phyloP scores from a whole-genome alignment of 2,329 filamentous ascomycete species.

The Cladosporium sp. region DNA sequence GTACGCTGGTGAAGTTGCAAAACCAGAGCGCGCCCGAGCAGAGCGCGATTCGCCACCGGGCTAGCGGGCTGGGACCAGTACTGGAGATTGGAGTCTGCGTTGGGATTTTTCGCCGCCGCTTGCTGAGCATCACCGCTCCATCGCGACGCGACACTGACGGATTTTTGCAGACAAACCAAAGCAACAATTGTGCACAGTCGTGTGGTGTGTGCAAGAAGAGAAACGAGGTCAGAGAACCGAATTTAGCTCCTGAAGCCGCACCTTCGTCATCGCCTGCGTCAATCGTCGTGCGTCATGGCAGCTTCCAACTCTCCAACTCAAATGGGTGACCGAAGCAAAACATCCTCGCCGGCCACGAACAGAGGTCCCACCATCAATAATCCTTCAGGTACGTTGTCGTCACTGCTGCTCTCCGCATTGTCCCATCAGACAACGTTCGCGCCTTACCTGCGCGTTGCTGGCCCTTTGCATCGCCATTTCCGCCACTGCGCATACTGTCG shows the following conservation, averaged over 20 bases:
- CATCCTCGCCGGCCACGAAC: slow-evolving; percentile 10
- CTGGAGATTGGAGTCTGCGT: slow-evolving; percentile 15
- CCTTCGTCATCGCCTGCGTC: slow-evolving; percentile 9
- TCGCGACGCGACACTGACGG: slow-evolving; percentile 1
- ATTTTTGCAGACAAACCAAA: background rate
- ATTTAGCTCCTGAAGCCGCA: background rate
- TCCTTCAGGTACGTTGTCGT: slow-evolving; percentile 14
- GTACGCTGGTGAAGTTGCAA: background rate
- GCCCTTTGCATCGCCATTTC: background rate
- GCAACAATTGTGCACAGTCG: background rate
- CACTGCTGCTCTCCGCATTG: background rate
- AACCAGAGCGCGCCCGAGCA: slow-evolving; percentile 12
- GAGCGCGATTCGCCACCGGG: slow-evolving; percentile 19
- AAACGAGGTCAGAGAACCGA: background rate
- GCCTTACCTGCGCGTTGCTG: background rate
- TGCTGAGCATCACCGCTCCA: slow-evolving; percentile 8
- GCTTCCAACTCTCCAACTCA: slow-evolving; percentile 1
- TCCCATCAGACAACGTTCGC: background rate
- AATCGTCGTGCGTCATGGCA: slow-evolving; percentile 6
- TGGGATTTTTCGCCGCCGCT: slow-evolving; percentile 15
- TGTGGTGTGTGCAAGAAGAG: slow-evolving; percentile 8
- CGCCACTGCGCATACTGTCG: background rate
- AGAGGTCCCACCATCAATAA: slow-evolving; percentile 6
- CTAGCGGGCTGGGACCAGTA: slow-evolving; percentile 15
- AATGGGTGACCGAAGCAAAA: slow-evolving; percentile 12